These are phyloP conservation scores for Tulasnella sp. DNA, from an alignment of 768 basidiomycete species.

Conservation along the genomic window DNA sequence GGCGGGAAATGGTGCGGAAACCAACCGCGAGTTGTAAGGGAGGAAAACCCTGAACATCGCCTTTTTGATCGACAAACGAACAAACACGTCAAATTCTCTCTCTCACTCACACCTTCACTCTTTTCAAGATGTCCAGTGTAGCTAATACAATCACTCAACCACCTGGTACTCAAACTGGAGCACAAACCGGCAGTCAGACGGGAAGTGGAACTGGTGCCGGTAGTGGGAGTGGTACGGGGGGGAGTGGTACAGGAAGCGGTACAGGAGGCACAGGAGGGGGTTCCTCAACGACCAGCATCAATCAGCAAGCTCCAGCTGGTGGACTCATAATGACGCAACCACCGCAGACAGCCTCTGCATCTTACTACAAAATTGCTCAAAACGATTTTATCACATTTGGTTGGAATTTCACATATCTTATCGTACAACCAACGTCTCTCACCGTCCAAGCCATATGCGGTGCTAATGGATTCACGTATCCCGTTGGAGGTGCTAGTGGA, in stretches of 20 bases:
- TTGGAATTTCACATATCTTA: slow-evolving; percentile 75
- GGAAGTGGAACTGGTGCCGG: neutral
- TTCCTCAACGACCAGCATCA: slow-evolving; percentile 14
- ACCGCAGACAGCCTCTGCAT: slow-evolving; percentile 57
- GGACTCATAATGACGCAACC: slow-evolving; percentile 67
- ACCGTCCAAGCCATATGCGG: slow-evolving; percentile 73
- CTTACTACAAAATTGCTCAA: slow-evolving; percentile 78
- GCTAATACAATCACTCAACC: neutral
- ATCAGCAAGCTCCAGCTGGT: slow-evolving; percentile 26
- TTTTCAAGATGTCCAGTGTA: neutral
- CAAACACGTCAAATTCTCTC: neutral
- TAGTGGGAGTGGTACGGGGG: neutral
- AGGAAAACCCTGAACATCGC: no score
- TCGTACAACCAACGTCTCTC: slow-evolving; percentile 55
- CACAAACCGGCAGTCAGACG: neutral
- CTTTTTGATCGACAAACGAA: neutral
- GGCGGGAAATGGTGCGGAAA: no score
- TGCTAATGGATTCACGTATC: slow-evolving; percentile 74
- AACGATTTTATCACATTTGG: slow-evolving; percentile 69
- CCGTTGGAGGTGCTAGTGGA: slow-evolving; percentile 67
- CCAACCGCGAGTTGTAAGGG: no score
- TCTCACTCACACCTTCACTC: neutral
- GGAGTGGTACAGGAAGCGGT: slow-evolving; percentile 1
- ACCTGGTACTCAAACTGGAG: neutral
- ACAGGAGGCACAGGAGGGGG: neutral